These are phyloP conservation scores for Plasmodium gallinaceum DNA, from an alignment of 169 alveolate species.

Conservation along the genomic window DNA sequence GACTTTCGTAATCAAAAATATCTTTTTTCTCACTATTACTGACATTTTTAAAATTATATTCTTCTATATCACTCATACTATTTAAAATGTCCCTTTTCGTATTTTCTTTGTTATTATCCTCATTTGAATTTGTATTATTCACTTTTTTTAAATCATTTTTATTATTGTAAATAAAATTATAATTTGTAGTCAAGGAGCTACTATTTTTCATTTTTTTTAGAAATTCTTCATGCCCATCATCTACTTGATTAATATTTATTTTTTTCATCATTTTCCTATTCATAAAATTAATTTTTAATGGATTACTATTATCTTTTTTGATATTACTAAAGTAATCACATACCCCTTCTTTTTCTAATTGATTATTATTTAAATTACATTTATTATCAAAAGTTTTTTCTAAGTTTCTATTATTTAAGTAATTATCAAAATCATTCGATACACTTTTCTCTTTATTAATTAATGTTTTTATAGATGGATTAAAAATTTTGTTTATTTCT, in stretches of 20 bases:
- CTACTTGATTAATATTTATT: background rate
- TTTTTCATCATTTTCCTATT: background rate
- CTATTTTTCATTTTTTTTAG: background rate
- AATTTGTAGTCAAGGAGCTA: background rate
- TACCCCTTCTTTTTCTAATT: too few relatives aligned
- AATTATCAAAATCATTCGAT: background rate
- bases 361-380: background rate
- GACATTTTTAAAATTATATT: slow-evolving; percentile 49
- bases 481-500: slow-evolving; percentile 40
- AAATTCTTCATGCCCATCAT: background rate
- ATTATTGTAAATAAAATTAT: background rate
- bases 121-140: background rate
- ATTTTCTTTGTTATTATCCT: background rate
- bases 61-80: background rate
- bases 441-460: slow-evolving; percentile 17
- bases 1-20: slow-evolving; percentile 70
- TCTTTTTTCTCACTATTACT: slow-evolving; percentile 4
- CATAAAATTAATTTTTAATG: background rate
- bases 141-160: slow-evolving; percentile 7
- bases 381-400: background rate
- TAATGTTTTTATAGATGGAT: slow-evolving; percentile 37
- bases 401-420: background rate
- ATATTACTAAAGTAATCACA: background rate
- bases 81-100: background rate
- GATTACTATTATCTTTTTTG: background rate